These are phyloP conservation scores for Ajuga chamaepitys DNA, from an alignment of 257 asterid species.

Conservation along the genomic window DNA sequence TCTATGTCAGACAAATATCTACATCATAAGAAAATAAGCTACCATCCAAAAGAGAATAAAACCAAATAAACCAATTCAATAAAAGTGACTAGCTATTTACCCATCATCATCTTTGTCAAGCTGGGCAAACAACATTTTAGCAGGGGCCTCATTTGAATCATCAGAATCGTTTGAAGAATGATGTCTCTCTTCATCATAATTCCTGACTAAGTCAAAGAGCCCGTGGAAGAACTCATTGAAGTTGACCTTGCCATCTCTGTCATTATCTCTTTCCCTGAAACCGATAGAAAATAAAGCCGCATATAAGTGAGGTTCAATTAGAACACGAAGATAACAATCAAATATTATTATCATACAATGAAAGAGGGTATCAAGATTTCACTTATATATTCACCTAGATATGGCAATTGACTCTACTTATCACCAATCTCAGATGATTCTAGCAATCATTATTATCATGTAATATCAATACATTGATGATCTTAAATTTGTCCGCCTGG, in stretches of 20 bases:
- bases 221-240: constrained; percentile 92
- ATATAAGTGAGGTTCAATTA: neutral
- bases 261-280: constrained; percentile 81
- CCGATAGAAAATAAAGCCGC: neutral
- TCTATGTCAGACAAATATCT: constrained; percentile 73
- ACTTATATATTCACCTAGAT: neutral
- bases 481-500: neutral
- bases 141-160: constrained; percentile 49
- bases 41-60: constrained; percentile 8
- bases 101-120: constrained; percentile 87
- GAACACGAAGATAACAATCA: neutral
- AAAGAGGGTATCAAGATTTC: neutral
- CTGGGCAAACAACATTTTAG: constrained; percentile 58
- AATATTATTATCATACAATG: neutral
- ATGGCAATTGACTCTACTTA: neutral
- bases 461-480: neutral
- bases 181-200: constrained; percentile 60
- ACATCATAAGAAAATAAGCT: constrained; percentile 11
- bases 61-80: neutral
- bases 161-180: constrained; percentile 34
- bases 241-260: constrained; percentile 67
- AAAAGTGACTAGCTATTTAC: constrained; percentile 32
- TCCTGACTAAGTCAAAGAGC: constrained; percentile 70
- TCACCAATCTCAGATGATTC: neutral
- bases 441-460: neutral